Conservation (phyloP, 1,284 basidiomycete species). For the Ganoderma lingzhi region DNA sequence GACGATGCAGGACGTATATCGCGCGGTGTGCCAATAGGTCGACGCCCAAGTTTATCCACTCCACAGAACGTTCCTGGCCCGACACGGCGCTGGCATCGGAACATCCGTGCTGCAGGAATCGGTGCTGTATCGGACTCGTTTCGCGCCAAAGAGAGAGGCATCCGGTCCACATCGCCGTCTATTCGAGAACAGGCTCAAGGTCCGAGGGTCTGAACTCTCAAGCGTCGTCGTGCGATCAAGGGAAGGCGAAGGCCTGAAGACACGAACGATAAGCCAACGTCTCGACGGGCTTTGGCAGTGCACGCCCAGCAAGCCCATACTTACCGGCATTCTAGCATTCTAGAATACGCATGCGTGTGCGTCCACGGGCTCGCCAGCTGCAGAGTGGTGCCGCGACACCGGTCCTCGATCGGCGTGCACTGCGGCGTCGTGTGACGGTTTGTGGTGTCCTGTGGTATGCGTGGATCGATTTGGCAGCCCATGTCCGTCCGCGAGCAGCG, state of each 20-base stretch:
- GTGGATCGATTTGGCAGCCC: constrained; percentile 7
- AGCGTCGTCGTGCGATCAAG: background rate
- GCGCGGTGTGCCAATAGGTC: constrained; percentile 10
- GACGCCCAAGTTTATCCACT: constrained; percentile 12
- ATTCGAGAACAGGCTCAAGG: constrained; percentile 21
- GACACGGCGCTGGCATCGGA: no score
- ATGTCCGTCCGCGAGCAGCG: constrained; percentile 24
- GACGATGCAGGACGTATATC: background rate
- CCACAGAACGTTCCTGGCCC: constrained; percentile 27
- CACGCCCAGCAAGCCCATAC: constrained; percentile 3
- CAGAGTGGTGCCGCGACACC: background rate
- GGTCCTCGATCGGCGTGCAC: constrained; percentile 17
- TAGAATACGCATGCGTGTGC: constrained; percentile 24
- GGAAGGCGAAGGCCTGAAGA: constrained; percentile 9
- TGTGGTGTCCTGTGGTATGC: constrained; percentile 14
- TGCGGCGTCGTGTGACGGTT: constrained; percentile 1
- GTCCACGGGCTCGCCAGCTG: constrained; percentile 16
- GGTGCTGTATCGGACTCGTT: background rate
- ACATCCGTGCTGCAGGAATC: background rate
- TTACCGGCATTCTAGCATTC: constrained; percentile 5
- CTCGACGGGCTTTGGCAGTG: background rate
- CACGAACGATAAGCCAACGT: constrained; percentile 26
- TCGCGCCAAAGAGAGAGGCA: background rate
- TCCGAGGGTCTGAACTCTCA: constrained; percentile 25
- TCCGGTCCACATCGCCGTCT: constrained; percentile 14